Conservation (phyloP, 139 green algal species). For the Closterium sp. region DNA sequence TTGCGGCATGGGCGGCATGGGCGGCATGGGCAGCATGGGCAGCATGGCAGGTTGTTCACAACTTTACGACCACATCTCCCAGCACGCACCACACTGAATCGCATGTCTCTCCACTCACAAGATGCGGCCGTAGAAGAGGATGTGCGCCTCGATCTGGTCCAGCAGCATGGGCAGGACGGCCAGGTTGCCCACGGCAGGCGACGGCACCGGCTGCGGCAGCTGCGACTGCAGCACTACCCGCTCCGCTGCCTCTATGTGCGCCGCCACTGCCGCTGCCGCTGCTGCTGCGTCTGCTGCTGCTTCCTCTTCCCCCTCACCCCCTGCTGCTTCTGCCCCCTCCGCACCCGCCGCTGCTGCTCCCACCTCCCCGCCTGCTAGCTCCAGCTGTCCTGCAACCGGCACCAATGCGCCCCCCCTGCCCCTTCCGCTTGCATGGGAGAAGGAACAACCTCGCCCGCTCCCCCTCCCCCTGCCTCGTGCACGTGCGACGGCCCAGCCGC, state of each 20-base stretch:
- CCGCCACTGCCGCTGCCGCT: neutral
- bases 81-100: no score
- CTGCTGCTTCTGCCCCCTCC: neutral
- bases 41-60: no score
- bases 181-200: neutral
- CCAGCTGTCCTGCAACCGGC: neutral
- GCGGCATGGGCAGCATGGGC: no score
- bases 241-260: neutral
- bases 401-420: neutral
- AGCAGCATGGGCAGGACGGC: neutral
- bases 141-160: slow-evolving; percentile 13
- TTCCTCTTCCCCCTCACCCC: neutral
- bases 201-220: neutral
- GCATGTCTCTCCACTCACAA: neutral
- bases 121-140: slow-evolving; percentile 12
- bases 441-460: neutral
- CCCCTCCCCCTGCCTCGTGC: neutral
- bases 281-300: neutral
- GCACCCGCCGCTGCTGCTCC: neutral
- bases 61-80: neutral
- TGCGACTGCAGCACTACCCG: neutral
- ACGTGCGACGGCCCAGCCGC: neutral
- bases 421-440: neutral
- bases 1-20: no score
- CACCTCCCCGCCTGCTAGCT: no score